These are phyloP conservation scores for Trypanosoma avium DNA, from an alignment of 208 protist genomes.

Conservation along the genomic window DNA sequence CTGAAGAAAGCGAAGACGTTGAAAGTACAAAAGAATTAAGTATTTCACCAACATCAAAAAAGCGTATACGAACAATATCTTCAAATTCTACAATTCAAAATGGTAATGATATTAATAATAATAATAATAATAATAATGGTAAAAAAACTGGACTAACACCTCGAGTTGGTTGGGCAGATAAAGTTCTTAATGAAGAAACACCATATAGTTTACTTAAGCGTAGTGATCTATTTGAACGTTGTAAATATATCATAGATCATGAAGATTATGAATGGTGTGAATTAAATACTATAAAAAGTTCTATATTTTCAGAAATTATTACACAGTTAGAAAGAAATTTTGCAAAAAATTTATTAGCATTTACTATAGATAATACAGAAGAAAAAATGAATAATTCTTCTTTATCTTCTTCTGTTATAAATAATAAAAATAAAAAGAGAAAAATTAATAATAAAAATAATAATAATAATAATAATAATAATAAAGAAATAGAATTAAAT, in stretches of 20 bases:
- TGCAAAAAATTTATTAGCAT: conserved; percentile 37
- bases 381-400: no score
- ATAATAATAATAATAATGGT: no score
- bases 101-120: no score
- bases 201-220: conserved; percentile 55
- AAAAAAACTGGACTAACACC: no score
- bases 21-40: no score
- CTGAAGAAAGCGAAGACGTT: conserved; percentile 46
- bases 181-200: conserved; percentile 22
- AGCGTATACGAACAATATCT: no score
- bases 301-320: conserved; percentile 45
- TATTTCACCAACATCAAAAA: no score
- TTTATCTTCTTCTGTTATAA: no score
- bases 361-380: conserved; percentile 3
- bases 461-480: conserved; percentile 12
- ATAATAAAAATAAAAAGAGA: conserved; percentile 8
- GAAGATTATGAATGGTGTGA: conserved; percentile 73
- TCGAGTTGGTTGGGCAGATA: conserved; percentile 36
- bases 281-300: conserved; percentile 24
- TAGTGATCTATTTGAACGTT: conserved; percentile 41
- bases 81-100: no score
- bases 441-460: conserved; percentile 2
- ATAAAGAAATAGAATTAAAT: not conserved
- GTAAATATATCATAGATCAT: conserved; percentile 64
- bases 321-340: conserved; percentile 73